Conservation (phyloP, 192 early-diverging fungal species). For the Entomortierella beljakovae region DNA sequence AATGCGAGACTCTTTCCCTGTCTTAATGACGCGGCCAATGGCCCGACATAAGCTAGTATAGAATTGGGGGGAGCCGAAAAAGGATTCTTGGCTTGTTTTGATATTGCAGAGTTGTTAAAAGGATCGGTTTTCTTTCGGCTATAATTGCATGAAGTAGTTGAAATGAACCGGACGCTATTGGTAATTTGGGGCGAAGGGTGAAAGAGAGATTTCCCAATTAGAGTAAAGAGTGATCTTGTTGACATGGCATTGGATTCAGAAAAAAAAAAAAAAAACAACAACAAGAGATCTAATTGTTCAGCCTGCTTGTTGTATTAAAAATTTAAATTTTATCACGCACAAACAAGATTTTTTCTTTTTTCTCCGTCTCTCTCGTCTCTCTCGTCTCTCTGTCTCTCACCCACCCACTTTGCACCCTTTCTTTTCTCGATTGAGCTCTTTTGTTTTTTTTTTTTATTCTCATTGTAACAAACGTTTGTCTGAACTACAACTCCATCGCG, state of each 20-base stretch:
- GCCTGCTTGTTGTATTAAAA: too few species aligned
- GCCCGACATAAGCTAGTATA: constrained; percentile 44
- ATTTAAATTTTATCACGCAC: too few species aligned
- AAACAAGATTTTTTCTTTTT: too few species aligned
- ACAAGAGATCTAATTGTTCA: too few species aligned
- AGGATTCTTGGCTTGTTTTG: constrained; percentile 19
- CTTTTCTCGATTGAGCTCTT: too few species aligned
- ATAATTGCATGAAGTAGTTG: not conserved
- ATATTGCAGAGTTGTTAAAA: not conserved
- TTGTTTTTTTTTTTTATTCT: not conserved
- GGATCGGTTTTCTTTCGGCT: not conserved
- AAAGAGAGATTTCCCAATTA: not conserved
- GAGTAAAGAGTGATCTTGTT: not conserved
- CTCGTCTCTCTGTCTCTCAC: too few species aligned
- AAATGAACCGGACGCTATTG: not conserved
- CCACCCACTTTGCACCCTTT: too few species aligned
- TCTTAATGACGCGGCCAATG: constrained; percentile 23
- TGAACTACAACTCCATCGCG: too few species aligned
- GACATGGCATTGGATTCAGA: too few species aligned
- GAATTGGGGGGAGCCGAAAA: constrained; percentile 34
- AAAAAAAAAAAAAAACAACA: too few species aligned
- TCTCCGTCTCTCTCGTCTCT: too few species aligned
- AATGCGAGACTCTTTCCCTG: constrained; percentile 44
- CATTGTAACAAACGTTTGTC: too few species aligned
- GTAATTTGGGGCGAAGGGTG: not conserved